phyloP scores from a whole-genome alignment of 2,329 filamentous ascomycete species.

The Ophiocordyceps unilateralis region DNA sequence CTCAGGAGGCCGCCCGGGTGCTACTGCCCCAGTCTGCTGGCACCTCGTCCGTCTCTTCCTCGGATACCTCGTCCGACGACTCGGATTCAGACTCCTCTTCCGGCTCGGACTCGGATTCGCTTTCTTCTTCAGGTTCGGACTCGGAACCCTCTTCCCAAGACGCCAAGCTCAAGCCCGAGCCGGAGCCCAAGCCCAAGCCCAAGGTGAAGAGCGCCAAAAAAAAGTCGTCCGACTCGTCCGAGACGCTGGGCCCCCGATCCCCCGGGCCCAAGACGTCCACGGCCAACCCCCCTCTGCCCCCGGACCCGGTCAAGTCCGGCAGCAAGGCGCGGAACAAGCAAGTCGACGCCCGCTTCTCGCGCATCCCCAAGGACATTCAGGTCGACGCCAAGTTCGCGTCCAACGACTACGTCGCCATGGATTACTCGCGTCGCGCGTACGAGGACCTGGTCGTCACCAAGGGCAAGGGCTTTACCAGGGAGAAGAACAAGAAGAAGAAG shows the following conservation, averaged over 20 bases:
- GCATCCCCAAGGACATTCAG: constrained; percentile 49
- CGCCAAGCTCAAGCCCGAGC: constrained; percentile 7
- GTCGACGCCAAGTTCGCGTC: constrained; percentile 55
- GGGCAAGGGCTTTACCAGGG: constrained; percentile 96
- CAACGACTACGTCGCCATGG: constrained; percentile 69
- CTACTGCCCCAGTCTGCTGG: constrained; percentile 25
- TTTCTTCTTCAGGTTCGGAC: constrained; percentile 21
- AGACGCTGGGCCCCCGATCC: constrained; percentile 35
- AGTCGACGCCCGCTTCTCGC: constrained; percentile 56
- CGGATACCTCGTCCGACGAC: constrained; percentile 9
- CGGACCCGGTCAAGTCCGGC: constrained; percentile 22
- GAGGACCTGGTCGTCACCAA: constrained; percentile 78
- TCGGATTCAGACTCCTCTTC: constrained; percentile 13
- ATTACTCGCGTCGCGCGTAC: constrained; percentile 78
- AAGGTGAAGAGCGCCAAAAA: constrained; percentile 8
- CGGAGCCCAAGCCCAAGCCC: too few species aligned
- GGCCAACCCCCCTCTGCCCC: constrained; percentile 32
- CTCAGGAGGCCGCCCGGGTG: constrained; percentile 20
- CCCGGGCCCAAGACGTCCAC: constrained; percentile 16
- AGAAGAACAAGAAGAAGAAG: constrained; percentile 97
- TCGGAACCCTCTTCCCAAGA: constrained; percentile 6
- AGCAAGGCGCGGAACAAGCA: too few species aligned
- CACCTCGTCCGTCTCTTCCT: too few species aligned
- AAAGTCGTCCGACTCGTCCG: constrained; percentile 25
- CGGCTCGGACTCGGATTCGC: constrained; percentile 5